Conservation (phyloP, 75 land plant species). For the Adiantum capillusveneris region DNA sequence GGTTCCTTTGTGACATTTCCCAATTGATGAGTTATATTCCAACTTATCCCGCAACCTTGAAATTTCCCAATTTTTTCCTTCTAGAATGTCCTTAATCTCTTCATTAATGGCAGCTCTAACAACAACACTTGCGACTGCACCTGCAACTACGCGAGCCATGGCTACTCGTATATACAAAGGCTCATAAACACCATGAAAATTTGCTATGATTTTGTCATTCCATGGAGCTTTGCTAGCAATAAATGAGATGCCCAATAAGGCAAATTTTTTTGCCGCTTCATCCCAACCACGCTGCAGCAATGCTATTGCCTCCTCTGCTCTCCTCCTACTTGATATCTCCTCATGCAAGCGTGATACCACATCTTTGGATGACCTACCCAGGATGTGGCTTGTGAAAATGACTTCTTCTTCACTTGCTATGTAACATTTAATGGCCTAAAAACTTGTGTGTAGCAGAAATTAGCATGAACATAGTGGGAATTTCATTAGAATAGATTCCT, state of each 20-base stretch:
- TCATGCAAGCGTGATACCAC: conserved; percentile 9
- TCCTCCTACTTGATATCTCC: conserved; percentile 33
- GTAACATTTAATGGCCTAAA: too few species aligned
- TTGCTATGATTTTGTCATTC: conserved; percentile 4
- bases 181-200: neutral
- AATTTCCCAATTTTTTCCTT: conserved; percentile 42
- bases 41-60: conserved; percentile 47
- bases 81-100: conserved; percentile 26
- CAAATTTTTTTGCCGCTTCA: conserved; percentile 17
- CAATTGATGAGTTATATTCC: conserved; percentile 41
- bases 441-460: too few species aligned
- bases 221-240: neutral
- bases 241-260: conserved; percentile 5
- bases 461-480: too few species aligned
- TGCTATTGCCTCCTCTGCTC: conserved; percentile 36
- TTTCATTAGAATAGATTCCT: too few species aligned
- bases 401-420: too few species aligned
- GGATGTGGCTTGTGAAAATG: too few species aligned
- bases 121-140: conserved; percentile 31
- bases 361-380: conserved; percentile 4
- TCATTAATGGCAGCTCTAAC: conserved; percentile 31
- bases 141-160: conserved; percentile 30
- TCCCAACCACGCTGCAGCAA: conserved; percentile 24
- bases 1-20: conserved; percentile 58
- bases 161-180: conserved; percentile 11